phyloP scores from a whole-genome alignment of 805 yeast genomes.

The Priceomyces melissophilus region DNA sequence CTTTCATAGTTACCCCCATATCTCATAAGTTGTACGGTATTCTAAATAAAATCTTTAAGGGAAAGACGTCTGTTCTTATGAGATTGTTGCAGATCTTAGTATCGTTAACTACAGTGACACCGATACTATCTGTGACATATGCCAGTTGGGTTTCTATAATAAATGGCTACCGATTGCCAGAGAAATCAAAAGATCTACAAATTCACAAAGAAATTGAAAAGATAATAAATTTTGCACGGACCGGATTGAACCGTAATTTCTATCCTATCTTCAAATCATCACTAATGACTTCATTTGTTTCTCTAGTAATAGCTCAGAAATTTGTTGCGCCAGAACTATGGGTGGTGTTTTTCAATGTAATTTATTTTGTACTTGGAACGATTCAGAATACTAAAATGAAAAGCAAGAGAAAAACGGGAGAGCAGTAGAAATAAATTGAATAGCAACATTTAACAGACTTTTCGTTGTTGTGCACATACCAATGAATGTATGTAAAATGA shows the following conservation, averaged over 20 bases:
- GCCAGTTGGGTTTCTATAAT: conserved; percentile 53
- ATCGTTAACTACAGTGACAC: conserved; percentile 54
- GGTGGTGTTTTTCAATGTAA: conserved; percentile 60
- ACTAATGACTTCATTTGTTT: conserved; percentile 50
- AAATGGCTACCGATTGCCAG: conserved; percentile 30
- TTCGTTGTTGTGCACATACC: no score
- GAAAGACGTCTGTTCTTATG: conserved; percentile 35
- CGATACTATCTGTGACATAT: conserved; percentile 45
- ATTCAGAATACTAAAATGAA: conserved; percentile 57
- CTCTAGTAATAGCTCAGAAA: conserved; percentile 54
- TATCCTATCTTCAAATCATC: conserved; percentile 48
- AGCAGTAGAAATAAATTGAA: not conserved
- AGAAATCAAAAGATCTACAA: conserved; percentile 2
- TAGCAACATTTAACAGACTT: not conserved
- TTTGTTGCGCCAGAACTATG: conserved; percentile 56
- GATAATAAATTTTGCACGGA: conserved; percentile 17
- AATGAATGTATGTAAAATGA: no score
- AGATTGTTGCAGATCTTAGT: conserved; percentile 50
- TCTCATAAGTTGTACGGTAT: conserved; percentile 51
- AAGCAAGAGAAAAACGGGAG: conserved; percentile 14
- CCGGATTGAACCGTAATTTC: conserved; percentile 42
- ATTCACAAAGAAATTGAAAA: conserved; percentile 13
- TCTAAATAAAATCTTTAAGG: conserved; percentile 41
- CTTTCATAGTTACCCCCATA: conserved; percentile 53
- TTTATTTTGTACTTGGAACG: conserved; percentile 60